A percentile compares a stretch with the other conserved stretches of the same genome.
Conservation (phyloP, 331 rosid species). For the Pyrus hybrid region DNA sequence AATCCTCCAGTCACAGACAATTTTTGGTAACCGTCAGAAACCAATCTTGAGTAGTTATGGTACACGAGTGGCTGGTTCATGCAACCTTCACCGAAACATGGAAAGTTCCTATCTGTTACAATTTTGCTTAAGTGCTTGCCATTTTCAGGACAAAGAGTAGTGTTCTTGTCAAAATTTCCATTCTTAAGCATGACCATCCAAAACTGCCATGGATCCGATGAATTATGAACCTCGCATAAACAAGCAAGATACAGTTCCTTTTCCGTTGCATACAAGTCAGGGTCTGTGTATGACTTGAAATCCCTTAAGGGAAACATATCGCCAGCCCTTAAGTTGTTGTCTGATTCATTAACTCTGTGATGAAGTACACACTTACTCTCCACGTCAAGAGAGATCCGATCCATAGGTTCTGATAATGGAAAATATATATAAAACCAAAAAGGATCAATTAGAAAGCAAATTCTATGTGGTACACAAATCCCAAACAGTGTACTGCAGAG, state of each 20-base stretch:
- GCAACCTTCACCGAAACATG: constrained; percentile 46
- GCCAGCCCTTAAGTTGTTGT: constrained; percentile 31
- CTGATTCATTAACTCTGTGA: constrained; percentile 33
- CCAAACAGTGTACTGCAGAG: not conserved
- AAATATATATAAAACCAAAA: not conserved
- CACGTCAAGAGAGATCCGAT: not conserved
- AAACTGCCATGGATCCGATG: constrained; percentile 38
- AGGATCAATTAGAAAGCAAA: not conserved
- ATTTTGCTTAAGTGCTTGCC: constrained; percentile 28
- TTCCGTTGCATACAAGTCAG: constrained; percentile 36
- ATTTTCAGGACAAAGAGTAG: constrained; percentile 48
- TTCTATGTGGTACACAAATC: not conserved
- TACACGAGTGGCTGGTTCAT: constrained; percentile 52
- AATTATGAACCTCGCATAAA: constrained; percentile 24
- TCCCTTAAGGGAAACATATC: constrained; percentile 24
- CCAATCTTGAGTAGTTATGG: constrained; percentile 36
- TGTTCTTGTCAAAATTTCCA: constrained; percentile 44
- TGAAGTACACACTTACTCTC: constrained; percentile 9
- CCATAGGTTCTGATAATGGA: constrained; percentile 8
- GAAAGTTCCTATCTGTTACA: constrained; percentile 28
- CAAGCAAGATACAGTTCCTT: constrained; percentile 46
- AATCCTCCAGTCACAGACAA: constrained; percentile 29
- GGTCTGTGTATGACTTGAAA: constrained; percentile 23
- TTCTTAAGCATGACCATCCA: constrained; percentile 60
- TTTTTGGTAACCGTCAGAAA: not conserved